Evolutionary conservation across 768 basidiomycete genomes (phyloP).

Genomic region (Tephrocybe sp.): DNA sequence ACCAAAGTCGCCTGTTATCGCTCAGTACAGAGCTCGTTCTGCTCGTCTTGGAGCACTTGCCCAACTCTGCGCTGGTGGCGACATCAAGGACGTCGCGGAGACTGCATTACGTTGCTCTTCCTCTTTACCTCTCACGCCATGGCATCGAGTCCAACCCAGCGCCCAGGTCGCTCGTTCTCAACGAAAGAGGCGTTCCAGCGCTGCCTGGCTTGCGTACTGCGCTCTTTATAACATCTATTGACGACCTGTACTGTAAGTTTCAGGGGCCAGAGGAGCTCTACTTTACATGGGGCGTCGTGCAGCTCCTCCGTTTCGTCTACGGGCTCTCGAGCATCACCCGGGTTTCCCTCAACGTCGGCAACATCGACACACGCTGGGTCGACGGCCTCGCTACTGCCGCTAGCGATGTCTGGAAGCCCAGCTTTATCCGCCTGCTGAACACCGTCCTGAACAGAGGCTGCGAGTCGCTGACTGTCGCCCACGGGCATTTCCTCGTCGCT

Average conservation of each 20-base stretch:
- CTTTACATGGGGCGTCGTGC: slow-evolving; percentile 17
- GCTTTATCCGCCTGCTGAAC: slow-evolving; percentile 16
- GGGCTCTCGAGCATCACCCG: slow-evolving; percentile 10
- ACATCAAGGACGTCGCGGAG: slow-evolving; percentile 18
- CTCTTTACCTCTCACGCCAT: slow-evolving; percentile 20
- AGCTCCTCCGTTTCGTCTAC: slow-evolving; percentile 17
- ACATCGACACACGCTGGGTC: slow-evolving; percentile 22
- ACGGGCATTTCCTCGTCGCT: slow-evolving; percentile 20
- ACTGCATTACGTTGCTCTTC: slow-evolving; percentile 20
- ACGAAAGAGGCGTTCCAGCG: slow-evolving; percentile 10
- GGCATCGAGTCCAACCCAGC: slow-evolving; percentile 11
- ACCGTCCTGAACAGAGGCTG: slow-evolving; percentile 16
- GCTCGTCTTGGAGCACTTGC: slow-evolving; percentile 15
- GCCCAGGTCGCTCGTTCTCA: slow-evolving; percentile 15
- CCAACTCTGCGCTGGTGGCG: slow-evolving; percentile 11
- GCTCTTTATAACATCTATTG: slow-evolving; percentile 18
- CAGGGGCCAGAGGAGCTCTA: slow-evolving; percentile 11
- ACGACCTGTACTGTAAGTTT: slow-evolving; percentile 20
- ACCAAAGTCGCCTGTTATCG: slow-evolving; percentile 14
- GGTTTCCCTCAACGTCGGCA: slow-evolving; percentile 19
- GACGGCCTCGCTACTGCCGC: slow-evolving; percentile 18
- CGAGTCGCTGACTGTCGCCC: slow-evolving; percentile 15
- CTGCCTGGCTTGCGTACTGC: slow-evolving; percentile 20
- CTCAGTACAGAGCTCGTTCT: slow-evolving; percentile 22
- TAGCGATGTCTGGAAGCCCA: slow-evolving; percentile 16